Base-by-base conservation (phyloP, 495 filamentous ascomycete species). In the Bombardia bombarda region DNA sequence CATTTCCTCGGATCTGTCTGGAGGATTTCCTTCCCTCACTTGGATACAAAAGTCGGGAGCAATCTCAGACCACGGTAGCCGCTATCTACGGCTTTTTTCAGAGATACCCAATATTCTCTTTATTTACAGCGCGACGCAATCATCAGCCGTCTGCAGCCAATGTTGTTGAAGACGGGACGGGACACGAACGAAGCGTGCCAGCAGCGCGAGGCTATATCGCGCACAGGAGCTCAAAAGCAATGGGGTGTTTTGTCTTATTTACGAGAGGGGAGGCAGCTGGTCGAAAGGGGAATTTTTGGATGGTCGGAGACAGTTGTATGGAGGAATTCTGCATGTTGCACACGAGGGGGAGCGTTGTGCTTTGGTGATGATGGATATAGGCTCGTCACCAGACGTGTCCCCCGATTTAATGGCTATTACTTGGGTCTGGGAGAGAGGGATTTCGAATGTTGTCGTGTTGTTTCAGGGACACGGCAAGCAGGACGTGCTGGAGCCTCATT, bases 1-100 rank as follows among this genome's bases (percentile, higher is more conserved):
- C 19, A 26, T 34, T 41, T 39, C 24, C 39, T 45, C 12, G 13
- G 2, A 13, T 37, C 28, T 39, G 16, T 42, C 8, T 13, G 23
- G 41, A 42, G 42, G 42, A 32, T 42, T 46, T 40, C 35, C 33
- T 37, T 25, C 39, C 40, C 49, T 51, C 40, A 28, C 39, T 31
- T 26, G 46, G 46, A 57, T 47, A 57, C 34, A 49, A 10, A 33
- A 42, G 44, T 45, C 50, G 47, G 56, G 53, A 59, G 45, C 49
- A 55, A 44, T 61, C 49, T 56, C 51, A 38, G 33, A 34, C 24
- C 36, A 42, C 26, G 43, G 28, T 44, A 41, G 47, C 32, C 41
- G 43, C 48, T 46, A 36, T 46, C 47, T 38, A 23, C 45, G 32
- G 45, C 47, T 38, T 26, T 40, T 44, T 35, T 47, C 19, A 25